A percentile compares a stretch with the other conserved stretches of the same genome.
These are phyloP conservation scores for Meredithiella fracta DNA, from an alignment of 2,329 filamentous ascomycete genomes.

Conservation along the genomic window DNA sequence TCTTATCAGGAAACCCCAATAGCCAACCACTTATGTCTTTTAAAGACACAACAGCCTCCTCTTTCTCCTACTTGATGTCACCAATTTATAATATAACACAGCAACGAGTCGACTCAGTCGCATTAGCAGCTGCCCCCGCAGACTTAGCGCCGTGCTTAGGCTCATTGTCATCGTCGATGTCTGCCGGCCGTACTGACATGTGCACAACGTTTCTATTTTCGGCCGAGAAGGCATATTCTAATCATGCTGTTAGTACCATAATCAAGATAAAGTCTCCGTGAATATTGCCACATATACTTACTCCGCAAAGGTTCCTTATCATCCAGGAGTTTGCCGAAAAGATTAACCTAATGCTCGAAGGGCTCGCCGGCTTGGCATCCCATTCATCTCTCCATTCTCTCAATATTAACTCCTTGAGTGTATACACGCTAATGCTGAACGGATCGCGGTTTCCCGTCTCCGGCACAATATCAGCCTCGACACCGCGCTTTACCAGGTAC, in stretches of 20 bases:
- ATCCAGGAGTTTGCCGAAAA: slow-evolving; percentile 82
- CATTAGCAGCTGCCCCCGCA: slow-evolving; percentile 25
- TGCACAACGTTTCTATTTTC: slow-evolving; percentile 75
- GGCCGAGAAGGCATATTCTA: slow-evolving; percentile 64
- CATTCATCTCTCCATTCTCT: slow-evolving; percentile 86
- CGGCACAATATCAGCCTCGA: slow-evolving; percentile 49
- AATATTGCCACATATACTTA: slow-evolving; percentile 27
- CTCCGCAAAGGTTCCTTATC: slow-evolving; percentile 75
- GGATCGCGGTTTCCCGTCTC: slow-evolving; percentile 47
- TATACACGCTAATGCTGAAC: slow-evolving; percentile 83
- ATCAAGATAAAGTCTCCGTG: slow-evolving; percentile 5
- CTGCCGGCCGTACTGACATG: slow-evolving; percentile 80
- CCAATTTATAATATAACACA: slow-evolving; percentile 34
- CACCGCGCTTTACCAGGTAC: slow-evolving; percentile 67
- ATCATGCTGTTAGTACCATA: slow-evolving; percentile 2
- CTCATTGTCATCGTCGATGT: slow-evolving; percentile 67
- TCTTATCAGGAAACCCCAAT: no score
- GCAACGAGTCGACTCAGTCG: slow-evolving; percentile 29
- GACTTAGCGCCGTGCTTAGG: slow-evolving; percentile 47
- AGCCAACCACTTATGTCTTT: no score
- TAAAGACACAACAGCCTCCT: background rate
- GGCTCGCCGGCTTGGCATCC: slow-evolving; percentile 72
- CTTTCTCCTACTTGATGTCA: background rate
- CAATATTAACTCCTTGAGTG: slow-evolving; percentile 82
- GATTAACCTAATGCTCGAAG: slow-evolving; percentile 78